These are phyloP conservation scores for Blakeslea trispora DNA, from an alignment of 371 early-diverging fungal species.

Conservation along the genomic window DNA sequence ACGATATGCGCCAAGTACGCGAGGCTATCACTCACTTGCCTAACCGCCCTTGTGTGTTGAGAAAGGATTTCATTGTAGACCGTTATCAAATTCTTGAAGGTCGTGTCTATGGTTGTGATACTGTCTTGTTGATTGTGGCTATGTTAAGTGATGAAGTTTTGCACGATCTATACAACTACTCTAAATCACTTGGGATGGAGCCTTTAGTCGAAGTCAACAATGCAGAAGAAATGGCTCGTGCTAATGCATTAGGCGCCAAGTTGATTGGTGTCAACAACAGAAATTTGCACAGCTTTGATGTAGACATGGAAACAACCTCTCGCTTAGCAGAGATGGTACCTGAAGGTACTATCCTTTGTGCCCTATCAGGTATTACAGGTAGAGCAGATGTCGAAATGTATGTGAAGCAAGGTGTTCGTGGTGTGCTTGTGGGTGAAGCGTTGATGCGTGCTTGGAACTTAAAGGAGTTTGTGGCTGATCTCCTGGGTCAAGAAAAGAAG, in stretches of 20 bases:
- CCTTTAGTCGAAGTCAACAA: conserved; percentile 98
- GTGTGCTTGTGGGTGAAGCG: conserved; percentile 94
- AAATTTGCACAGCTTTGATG: conserved; percentile 93
- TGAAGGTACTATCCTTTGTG: conserved; percentile 74
- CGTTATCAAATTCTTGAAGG: conserved; percentile 95
- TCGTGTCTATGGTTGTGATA: conserved; percentile 90
- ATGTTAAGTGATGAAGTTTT: conserved; percentile 78
- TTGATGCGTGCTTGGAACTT: conserved; percentile 88
- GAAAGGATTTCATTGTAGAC: conserved; percentile 97
- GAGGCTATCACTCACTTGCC: conserved; percentile 63
- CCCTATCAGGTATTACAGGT: conserved; percentile 87
- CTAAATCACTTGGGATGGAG: conserved; percentile 88
- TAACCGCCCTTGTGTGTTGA: conserved; percentile 88
- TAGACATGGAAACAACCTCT: conserved; percentile 86
- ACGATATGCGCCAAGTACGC: conserved; percentile 88
- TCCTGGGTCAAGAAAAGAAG: conserved; percentile 55
- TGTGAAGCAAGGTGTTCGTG: conserved; percentile 72
- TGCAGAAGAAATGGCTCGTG: conserved; percentile 84
- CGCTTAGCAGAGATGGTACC: conserved; percentile 76
- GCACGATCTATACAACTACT: conserved; percentile 66
- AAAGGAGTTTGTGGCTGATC: conserved; percentile 69
- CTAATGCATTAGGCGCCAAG: conserved; percentile 78
- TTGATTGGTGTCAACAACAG: conserved; percentile 97
- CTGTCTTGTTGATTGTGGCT: conserved; percentile 94
- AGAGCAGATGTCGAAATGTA: conserved; percentile 87